Percentiles rank a stretch among this genome's conserved stretches.
Conservation (phyloP, 192 early-diverging fungal genomes). For the Linnemannia hyalina region DNA sequence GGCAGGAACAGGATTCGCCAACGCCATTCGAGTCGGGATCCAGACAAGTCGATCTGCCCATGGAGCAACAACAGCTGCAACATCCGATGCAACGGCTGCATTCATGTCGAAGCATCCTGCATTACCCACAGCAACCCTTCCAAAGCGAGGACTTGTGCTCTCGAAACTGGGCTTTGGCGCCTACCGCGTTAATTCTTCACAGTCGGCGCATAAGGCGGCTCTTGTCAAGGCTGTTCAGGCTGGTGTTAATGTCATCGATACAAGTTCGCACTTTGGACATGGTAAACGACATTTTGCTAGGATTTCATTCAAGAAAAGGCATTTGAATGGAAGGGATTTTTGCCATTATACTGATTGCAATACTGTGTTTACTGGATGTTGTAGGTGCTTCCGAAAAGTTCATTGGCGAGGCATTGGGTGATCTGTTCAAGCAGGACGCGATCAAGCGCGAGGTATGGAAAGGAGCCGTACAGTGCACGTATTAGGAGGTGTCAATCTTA, state of each 20-base stretch:
- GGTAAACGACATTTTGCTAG: conserved; percentile 46
- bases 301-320: background rate
- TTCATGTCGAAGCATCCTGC: conserved; percentile 34
- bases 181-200: conserved; percentile 63
- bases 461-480: too few species aligned
- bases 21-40: background rate
- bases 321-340: background rate
- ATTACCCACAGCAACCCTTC: conserved; percentile 53
- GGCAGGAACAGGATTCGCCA: background rate
- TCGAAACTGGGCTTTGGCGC: conserved; percentile 77
- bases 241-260: conserved; percentile 84
- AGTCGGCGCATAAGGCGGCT: conserved; percentile 60
- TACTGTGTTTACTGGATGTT: background rate
- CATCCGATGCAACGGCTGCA: conserved; percentile 34
- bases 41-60: background rate
- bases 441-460: conserved; percentile 62
- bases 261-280: conserved; percentile 76
- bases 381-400: conserved; percentile 69
- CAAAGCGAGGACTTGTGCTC: conserved; percentile 60
- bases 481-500: too few species aligned
- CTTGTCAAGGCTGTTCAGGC: conserved; percentile 65
- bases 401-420: conserved; percentile 65
- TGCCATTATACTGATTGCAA: too few species aligned
- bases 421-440: conserved; percentile 38
- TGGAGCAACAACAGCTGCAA: conserved; percentile 36